These are phyloP conservation scores for Alectoria sarmentosa DNA, from an alignment of 495 filamentous ascomycete genomes.

Conservation along the genomic window DNA sequence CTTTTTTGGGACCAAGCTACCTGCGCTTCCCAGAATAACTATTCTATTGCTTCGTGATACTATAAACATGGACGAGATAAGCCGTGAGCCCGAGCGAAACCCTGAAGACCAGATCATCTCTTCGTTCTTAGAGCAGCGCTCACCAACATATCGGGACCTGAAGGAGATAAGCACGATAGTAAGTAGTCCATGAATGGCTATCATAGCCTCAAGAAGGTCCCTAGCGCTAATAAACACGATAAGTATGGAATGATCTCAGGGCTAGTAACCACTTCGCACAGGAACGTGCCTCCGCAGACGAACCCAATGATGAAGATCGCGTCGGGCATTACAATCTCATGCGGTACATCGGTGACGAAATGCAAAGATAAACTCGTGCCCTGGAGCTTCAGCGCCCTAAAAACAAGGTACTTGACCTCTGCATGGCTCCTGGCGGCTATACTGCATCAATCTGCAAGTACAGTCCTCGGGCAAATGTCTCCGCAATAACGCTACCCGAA, in stretches of 20 bases:
- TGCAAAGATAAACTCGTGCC: too few relatives aligned
- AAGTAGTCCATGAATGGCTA: too few relatives aligned
- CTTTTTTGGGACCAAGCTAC: too few relatives aligned
- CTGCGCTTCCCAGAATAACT: too few relatives aligned
- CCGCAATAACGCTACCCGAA: constrained; percentile 39
- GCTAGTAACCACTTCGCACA: constrained; percentile 38
- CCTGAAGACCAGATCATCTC: not conserved
- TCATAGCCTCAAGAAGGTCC: constrained; percentile 54
- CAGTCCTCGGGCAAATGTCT: constrained; percentile 33
- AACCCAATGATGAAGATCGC: constrained; percentile 14
- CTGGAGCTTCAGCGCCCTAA: constrained; percentile 15
- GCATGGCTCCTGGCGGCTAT: constrained; percentile 53
- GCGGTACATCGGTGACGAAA: constrained; percentile 30
- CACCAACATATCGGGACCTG: not conserved
- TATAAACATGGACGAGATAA: not conserved
- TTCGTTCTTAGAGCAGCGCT: not conserved
- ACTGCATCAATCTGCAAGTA: constrained; percentile 31
- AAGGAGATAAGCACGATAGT: not conserved
- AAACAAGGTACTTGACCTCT: constrained; percentile 41
- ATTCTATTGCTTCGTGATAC: too few relatives aligned
- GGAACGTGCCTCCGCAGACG: constrained; percentile 35
- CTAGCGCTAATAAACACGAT: constrained; percentile 32
- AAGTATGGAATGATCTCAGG: constrained; percentile 40
- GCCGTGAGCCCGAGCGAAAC: not conserved
- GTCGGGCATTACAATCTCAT: constrained; percentile 34